Base-by-base conservation (phyloP, 1,284 basidiomycete genomes). In the Ustilago shanxiensis region DNA sequence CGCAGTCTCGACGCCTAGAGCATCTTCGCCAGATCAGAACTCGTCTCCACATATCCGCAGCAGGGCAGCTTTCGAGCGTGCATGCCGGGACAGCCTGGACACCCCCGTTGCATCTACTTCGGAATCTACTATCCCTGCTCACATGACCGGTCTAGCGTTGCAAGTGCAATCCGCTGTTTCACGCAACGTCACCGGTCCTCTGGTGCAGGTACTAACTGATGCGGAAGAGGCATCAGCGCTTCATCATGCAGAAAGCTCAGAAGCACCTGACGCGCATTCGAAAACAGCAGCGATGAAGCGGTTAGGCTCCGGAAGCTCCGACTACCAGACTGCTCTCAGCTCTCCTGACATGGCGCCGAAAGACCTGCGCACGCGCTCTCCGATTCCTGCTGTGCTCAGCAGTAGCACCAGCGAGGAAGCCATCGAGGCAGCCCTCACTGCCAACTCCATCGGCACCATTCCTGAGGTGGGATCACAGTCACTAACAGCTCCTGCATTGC, bases 91-190 rank as follows among this genome's bases (percentile, higher is more conserved):
- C 10, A 66, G 65, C 49, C 26, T 57, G 52, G 52, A 44, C 45
- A 50, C 55, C 31, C 28, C 49, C 16, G 24, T 22, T 16, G 52
- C 66, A 7, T 22, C 61, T 14, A 13, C 33, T 26, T 54, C 71
- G 47, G 53, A 54, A 13, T 45, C 61, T 33, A 50, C 66, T n/a
- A 35, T 69, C n/a, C 60, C 65, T 24, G 51, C 67, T 29, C 65
- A 39, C 29, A 67, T 71, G 69, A 61, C 69, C 7, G 66, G 66
- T 28, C 60, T 72, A 11, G 70, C 70, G 1, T 57, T 77, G 13
- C 69, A 73, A 31, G 74, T 73, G 22, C 70, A 77, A 29, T 73
- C 66, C 2, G 75, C 75, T 5, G 66, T 77, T 53, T 70, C 66
- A 26, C 70, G 63, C 24, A 70, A 77, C 18, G 62, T 77, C 63